phyloP scores from a whole-genome alignment of 768 basidiomycete species.

The Amanita phalloides region DNA sequence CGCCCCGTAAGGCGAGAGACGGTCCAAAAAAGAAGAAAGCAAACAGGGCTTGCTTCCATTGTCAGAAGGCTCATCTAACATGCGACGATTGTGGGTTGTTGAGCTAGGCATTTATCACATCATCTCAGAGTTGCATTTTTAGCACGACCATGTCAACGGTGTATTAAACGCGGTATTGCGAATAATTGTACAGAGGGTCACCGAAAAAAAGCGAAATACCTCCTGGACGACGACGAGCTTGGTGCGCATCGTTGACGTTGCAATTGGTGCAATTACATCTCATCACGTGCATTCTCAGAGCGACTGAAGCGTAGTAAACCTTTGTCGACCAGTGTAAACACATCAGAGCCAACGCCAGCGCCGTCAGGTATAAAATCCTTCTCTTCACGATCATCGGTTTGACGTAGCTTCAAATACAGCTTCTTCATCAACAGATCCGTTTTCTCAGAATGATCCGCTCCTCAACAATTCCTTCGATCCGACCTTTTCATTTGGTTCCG shows the following conservation, averaged over 20 bases:
- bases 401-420: slow-evolving; percentile 6
- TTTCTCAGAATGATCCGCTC: slow-evolving; percentile 46
- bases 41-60: slow-evolving; percentile 87
- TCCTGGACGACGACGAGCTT: slow-evolving; percentile 88
- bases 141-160: slow-evolving; percentile 96
- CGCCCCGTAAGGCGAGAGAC: slow-evolving; percentile 49
- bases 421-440: slow-evolving; percentile 33
- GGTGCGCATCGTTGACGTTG: slow-evolving; percentile 34
- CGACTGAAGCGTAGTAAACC: slow-evolving; percentile 38
- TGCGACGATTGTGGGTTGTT: slow-evolving; percentile 84
- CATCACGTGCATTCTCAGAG: slow-evolving; percentile 33
- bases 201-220: slow-evolving; percentile 96
- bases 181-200: slow-evolving; percentile 88
- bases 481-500: slow-evolving; percentile 65
- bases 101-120: slow-evolving; percentile 9
- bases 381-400: slow-evolving; percentile 7
- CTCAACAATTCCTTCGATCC: slow-evolving; percentile 54
- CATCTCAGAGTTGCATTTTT: slow-evolving; percentile 9
- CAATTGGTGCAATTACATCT: slow-evolving; percentile 16
- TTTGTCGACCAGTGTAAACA: slow-evolving; percentile 11
- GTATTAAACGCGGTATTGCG: slow-evolving; percentile 87
- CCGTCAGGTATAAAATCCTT: slow-evolving; percentile 21
- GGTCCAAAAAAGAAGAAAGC: slow-evolving; percentile 94
- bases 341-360: slow-evolving; percentile 23
- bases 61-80: slow-evolving; percentile 97